Base-by-base conservation (phyloP, 1,284 basidiomycete species). In the Phaffia rhodozyma region DNA sequence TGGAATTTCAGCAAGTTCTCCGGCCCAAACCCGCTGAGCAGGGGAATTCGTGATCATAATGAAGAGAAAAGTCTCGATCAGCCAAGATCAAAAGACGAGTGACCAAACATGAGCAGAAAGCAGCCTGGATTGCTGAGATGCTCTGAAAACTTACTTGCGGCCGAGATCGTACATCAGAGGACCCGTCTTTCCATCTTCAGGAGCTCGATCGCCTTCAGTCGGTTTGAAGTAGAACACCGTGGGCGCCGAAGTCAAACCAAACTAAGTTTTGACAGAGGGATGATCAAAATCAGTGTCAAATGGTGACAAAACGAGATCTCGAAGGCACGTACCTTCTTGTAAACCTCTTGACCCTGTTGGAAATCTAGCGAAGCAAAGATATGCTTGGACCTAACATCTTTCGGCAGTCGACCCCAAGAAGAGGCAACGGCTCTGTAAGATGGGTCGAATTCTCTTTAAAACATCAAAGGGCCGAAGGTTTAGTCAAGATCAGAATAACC, bases 291-390 rank as follows among this genome's bases (percentile, higher is more conserved):
- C 23, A 25, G n/a, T 25, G 5, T 47, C 27, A 25, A 27, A 34
- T 5, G n/a, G 34, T 25, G 9, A 4, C 1, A 13, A 3, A 38
- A 11, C 30, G 11, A 34, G 49, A 50, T 23, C 21, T 11, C 21
- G 21, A 38, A 9, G 20, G 18, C 6, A 71, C 75, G 60, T 66
- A 89, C 90, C 78, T 84, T 84, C 76, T 87, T 84, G 77, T 92
- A 97, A 48, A 91, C 80, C 3, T 78, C 75, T 63, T 83, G 81
- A 2, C 83, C 85, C 51, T 87, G 80, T 68, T 86, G 82, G 72
- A 94, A 96, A 75, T 97, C 92, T 48, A 91, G 77, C n/a, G 84
- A 85, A 18, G 84, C 92, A 72, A 96, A 97, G 81, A 96, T 91
- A 74, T 94, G 90, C 65, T 80, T 77, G 73, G 90, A 80, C 53